Evolutionary conservation across 1,284 basidiomycete species (phyloP).

Genomic region (Cutaneotrichosporon sp.): DNA sequence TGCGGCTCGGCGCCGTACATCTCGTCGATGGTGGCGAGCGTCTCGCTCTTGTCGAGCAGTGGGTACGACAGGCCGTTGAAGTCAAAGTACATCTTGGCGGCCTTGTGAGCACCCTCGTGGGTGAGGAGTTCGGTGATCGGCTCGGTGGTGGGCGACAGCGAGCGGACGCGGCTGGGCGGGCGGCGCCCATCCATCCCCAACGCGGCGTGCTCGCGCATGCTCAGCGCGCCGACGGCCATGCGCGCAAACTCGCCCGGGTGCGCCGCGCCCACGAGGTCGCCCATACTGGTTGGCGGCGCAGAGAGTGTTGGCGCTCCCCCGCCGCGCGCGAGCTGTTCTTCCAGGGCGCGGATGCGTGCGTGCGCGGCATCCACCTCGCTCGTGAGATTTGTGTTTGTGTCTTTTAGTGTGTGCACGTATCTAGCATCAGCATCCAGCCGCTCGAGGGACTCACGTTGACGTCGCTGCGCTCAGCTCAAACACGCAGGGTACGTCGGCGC

Average conservation of each 20-base stretch:
- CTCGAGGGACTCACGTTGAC: slow-evolving; percentile 32
- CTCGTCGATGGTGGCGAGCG: slow-evolving; percentile 29
- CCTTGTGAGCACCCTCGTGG: slow-evolving; percentile 27
- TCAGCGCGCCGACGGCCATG: slow-evolving; percentile 1
- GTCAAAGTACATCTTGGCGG: slow-evolving; percentile 31
- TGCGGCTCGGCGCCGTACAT: slow-evolving; percentile 24
- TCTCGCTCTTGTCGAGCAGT: slow-evolving; percentile 29
- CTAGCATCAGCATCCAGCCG: slow-evolving; percentile 22
- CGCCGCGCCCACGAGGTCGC: not conserved
- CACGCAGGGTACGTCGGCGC: slow-evolving; percentile 46
- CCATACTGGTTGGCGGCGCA: not conserved
- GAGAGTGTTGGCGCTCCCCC: not conserved
- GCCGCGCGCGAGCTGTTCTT: slow-evolving; percentile 25
- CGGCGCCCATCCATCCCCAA: slow-evolving; percentile 8
- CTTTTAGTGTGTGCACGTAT: slow-evolving; percentile 40
- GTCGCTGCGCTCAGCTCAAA: slow-evolving; percentile 48
- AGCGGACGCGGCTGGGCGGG: not conserved
- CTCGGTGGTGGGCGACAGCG: not conserved
- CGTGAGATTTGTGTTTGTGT: slow-evolving; percentile 28
- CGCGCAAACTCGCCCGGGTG: slow-evolving; percentile 24
- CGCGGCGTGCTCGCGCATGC: slow-evolving; percentile 11
- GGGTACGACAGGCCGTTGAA: slow-evolving; percentile 36
- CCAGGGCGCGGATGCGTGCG: slow-evolving; percentile 38
- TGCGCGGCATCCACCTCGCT: slow-evolving; percentile 33
- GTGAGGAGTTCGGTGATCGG: slow-evolving; percentile 17